Percentiles rank a stretch among this genome's conserved stretches.
Evolutionary conservation across 768 basidiomycete species (phyloP).

Genomic region (Lentinula edodes): DNA sequence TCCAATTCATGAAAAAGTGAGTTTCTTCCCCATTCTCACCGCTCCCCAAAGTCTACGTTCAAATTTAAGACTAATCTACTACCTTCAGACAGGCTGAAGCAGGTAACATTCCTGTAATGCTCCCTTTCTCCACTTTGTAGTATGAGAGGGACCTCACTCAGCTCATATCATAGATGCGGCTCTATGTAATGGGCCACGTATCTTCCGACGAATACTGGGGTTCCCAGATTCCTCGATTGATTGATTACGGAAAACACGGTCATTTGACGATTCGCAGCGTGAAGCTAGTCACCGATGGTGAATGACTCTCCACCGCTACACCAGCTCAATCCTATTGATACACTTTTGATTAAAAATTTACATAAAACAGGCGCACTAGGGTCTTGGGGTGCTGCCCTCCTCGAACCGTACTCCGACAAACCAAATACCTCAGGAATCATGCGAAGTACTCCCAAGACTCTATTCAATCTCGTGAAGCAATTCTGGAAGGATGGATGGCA

Average conservation of each 20-base stretch:
- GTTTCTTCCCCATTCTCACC: slow-evolving; percentile 12
- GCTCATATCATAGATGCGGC: slow-evolving; percentile 36
- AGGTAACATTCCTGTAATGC: slow-evolving; percentile 60
- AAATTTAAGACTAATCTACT: background rate
- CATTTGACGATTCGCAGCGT: slow-evolving; percentile 58
- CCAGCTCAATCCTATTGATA: background rate
- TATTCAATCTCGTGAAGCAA: slow-evolving; percentile 48
- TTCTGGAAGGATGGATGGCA: slow-evolving; percentile 79
- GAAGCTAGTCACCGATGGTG: slow-evolving; percentile 77
- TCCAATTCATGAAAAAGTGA: slow-evolving; percentile 64
- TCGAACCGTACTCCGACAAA: slow-evolving; percentile 80
- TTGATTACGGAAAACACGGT: slow-evolving; percentile 51
- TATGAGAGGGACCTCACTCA: background rate
- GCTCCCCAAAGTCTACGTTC: background rate
- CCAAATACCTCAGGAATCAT: slow-evolving; percentile 69
- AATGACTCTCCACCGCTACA: slow-evolving; percentile 1
- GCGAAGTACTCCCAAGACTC: slow-evolving; percentile 45
- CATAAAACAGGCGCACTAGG: slow-evolving; percentile 69
- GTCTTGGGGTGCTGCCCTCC: slow-evolving; percentile 86
- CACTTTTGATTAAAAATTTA: background rate
- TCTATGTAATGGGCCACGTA: slow-evolving; percentile 56
- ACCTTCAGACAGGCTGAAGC: slow-evolving; percentile 57
- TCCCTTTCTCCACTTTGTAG: background rate
- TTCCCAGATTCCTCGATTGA: slow-evolving; percentile 47
- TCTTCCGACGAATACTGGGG: slow-evolving; percentile 64